These are phyloP conservation scores for Amphicarpaea edgeworthii DNA, from an alignment of 306 rosid species.

Conservation along the genomic window DNA sequence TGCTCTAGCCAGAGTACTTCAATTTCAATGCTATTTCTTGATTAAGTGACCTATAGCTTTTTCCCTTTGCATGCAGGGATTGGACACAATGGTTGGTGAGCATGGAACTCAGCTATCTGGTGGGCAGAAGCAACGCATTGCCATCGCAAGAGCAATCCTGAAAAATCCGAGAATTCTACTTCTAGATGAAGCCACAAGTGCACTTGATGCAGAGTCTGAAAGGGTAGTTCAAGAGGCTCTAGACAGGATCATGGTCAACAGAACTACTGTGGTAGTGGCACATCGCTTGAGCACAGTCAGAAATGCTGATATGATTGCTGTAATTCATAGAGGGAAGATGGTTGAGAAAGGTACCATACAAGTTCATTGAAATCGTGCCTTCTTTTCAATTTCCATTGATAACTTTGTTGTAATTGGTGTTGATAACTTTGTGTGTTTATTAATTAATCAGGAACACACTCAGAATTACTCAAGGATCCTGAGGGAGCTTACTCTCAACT, in stretches of 20 bases:
- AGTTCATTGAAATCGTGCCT: conserved; percentile 20
- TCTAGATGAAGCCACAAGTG: conserved; percentile 95
- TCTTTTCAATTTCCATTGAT: not conserved
- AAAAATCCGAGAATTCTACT: conserved; percentile 84
- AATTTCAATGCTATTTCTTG: not conserved
- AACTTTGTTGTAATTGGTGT: no score
- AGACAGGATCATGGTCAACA: conserved; percentile 82
- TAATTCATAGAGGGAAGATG: conserved; percentile 92
- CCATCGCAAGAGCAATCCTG: conserved; percentile 90
- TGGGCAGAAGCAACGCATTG: conserved; percentile 91
- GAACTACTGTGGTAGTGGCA: conserved; percentile 91
- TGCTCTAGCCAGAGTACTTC: conserved; percentile 13
- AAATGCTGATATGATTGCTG: conserved; percentile 86
- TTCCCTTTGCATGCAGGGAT: conserved; percentile 59
- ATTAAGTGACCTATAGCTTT: conserved; percentile 19
- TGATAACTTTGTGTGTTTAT: conserved; percentile 34
- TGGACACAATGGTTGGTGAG: conserved; percentile 88
- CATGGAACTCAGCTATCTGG: conserved; percentile 94
- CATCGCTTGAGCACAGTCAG: conserved; percentile 94
- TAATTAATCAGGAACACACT: conserved; percentile 70
- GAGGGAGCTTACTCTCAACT: conserved; percentile 89
- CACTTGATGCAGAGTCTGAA: conserved; percentile 93
- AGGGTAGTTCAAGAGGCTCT: conserved; percentile 92
- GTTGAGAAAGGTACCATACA: conserved; percentile 77
- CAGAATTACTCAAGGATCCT: conserved; percentile 68